Evolutionary conservation across 345 rosid genomes (phyloP).

Genomic region (Pistacia integerrima): DNA sequence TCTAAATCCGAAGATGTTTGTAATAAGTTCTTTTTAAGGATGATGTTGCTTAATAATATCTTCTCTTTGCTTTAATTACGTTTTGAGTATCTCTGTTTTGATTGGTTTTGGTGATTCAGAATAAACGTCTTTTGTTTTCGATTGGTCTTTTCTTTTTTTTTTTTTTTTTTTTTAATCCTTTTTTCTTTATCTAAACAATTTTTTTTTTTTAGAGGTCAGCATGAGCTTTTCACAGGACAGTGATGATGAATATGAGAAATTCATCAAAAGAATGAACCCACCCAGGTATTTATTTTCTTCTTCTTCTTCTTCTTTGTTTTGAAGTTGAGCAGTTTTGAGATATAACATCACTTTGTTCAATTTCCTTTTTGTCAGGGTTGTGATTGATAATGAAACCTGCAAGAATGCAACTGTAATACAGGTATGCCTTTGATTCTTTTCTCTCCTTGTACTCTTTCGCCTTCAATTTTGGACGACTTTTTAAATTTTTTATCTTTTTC

Average conservation of each 20-base stretch:
- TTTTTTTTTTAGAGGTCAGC: constrained; percentile 45
- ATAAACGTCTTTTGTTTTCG: constrained; percentile 13
- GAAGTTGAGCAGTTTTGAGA: too few relatives aligned
- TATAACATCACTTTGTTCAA: too few relatives aligned
- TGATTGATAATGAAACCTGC: constrained; percentile 88
- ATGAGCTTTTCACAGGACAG: constrained; percentile 70
- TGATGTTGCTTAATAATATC: neutral
- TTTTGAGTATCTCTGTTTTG: constrained; percentile 13
- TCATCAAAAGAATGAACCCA: constrained; percentile 88
- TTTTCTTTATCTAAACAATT: constrained; percentile 12
- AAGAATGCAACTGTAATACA: constrained; percentile 84
- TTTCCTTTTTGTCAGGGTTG: constrained; percentile 60
- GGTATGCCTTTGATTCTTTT: constrained; percentile 39
- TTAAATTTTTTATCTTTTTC: neutral
- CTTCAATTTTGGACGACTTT: neutral
- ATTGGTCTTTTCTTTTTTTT: constrained; percentile 19
- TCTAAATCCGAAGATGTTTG: constrained; percentile 5
- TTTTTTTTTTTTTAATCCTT: constrained; percentile 3
- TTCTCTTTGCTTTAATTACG: constrained; percentile 1
- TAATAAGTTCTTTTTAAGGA: constrained; percentile 3
- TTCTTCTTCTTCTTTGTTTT: constrained; percentile 8
- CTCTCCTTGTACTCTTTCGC: constrained; percentile 14
- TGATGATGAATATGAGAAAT: constrained; percentile 89
- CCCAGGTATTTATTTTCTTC: constrained; percentile 56
- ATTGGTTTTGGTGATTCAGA: constrained; percentile 30